Evolutionary conservation across 2,329 filamentous ascomycete genomes (phyloP).

Genomic region (Cytospora mali): DNA sequence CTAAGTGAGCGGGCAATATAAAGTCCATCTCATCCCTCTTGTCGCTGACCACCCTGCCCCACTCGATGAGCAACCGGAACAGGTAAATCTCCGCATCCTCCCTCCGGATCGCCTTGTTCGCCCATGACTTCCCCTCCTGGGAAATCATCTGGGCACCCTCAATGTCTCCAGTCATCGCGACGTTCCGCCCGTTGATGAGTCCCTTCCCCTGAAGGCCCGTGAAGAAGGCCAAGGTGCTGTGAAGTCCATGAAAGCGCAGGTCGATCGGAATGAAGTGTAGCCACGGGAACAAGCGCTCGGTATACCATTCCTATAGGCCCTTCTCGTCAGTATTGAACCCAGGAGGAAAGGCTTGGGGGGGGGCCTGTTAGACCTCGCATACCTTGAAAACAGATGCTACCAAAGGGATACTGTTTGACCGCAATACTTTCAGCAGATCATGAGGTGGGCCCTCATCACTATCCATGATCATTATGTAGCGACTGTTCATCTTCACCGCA

Average conservation of each 20-base stretch:
- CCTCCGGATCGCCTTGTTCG: slow-evolving; percentile 60
- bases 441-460: slow-evolving; percentile 66
- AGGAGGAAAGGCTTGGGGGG: not conserved
- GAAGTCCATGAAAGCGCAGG: slow-evolving; percentile 70
- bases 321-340: not conserved
- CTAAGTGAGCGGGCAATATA: slow-evolving; percentile 23
- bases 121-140: slow-evolving; percentile 67
- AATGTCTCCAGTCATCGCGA: slow-evolving; percentile 51
- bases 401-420: slow-evolving; percentile 69
- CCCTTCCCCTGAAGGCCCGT: slow-evolving; percentile 55
- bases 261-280: slow-evolving; percentile 81
- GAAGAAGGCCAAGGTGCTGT: slow-evolving; percentile 76
- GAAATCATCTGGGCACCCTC: slow-evolving; percentile 67
- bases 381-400: slow-evolving; percentile 69
- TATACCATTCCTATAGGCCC: slow-evolving; percentile 66
- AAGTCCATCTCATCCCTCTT: slow-evolving; percentile 50
- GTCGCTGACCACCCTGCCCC: slow-evolving; percentile 71
- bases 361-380: not conserved
- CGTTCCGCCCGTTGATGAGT: slow-evolving; percentile 47
- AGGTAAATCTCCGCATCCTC: slow-evolving; percentile 83
- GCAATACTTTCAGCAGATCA: slow-evolving; percentile 63
- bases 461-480: slow-evolving; percentile 74
- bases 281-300: slow-evolving; percentile 74
- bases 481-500: slow-evolving; percentile 60
- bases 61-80: slow-evolving; percentile 77